Evolutionary conservation across 1,284 basidiomycete genomes (phyloP), one percentile per base, ranked within the genome.

Genomic region (Pholiota adiposa): DNA sequence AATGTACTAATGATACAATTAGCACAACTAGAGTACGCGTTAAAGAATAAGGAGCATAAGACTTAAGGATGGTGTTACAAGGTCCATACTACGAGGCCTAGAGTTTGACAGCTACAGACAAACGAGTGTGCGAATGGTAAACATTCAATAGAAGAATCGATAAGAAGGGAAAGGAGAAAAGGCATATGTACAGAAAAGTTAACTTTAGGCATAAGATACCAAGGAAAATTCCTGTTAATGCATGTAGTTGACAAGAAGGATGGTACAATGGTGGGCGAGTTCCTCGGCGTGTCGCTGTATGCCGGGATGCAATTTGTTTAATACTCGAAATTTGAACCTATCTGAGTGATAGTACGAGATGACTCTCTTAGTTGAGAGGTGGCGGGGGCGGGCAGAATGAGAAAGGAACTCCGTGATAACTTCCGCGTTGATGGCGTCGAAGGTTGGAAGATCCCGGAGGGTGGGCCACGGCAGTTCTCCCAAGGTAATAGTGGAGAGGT

Each of bases 391-490:
- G 14, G 62, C 61, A 4, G 75, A 70, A 56, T 77, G 70, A 48
- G 77, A 69, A 27, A 83, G 43, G 67, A 84, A 85, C 33, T 69
- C 61, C 6, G 62, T 58, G 4, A 85, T 69, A 14, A 58, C 66
- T 4, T 59, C 44, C 3, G 58, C 16, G 14, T 66, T 66, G 51
- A 73, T 66, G 14, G 63, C 59, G n/a, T 70, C 67, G 3, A 70
- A 65, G 16, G 58, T 38, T 4, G 59, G 53, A 34, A 67, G 56
- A 14, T 62, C 40, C 11, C 54, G 49, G 23, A 82, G 67, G 33
- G 77, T 56, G 0, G 83, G 83, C 83, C 82, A 84, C 7, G 83
- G 83, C 58, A 85, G 65, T 49, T 79, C 70, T 27, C n/a, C 23
- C 59, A 75, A 71, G 16, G 65, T 48, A 51, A 77, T 60, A 8